Percentiles rank a stretch among this genome's conserved stretches.
phyloP scores from a whole-genome alignment of 2,329 filamentous ascomycete genomes.

The Aspergillus luchuensis region DNA sequence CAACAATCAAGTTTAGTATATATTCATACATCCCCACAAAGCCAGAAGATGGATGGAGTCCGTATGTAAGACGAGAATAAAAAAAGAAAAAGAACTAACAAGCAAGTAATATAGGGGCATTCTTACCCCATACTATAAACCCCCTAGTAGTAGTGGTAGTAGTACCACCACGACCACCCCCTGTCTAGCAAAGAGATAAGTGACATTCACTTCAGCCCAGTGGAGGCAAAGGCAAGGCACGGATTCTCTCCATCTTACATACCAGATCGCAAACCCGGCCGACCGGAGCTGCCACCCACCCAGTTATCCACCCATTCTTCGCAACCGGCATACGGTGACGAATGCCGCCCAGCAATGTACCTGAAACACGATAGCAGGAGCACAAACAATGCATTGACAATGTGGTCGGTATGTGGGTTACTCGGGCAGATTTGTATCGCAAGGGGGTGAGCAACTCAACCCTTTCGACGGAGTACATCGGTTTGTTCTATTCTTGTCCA shows the following conservation, averaged over 20 bases:
- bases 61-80: too few species aligned
- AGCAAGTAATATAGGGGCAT: too few species aligned
- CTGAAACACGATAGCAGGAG: slow-evolving; percentile 12
- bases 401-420: slow-evolving; percentile 8
- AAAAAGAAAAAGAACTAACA: too few species aligned
- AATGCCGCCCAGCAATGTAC: slow-evolving; percentile 13
- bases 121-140: neutral
- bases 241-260: slow-evolving; percentile 1
- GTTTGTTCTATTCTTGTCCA: neutral
- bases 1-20: neutral
- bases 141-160: neutral
- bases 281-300: slow-evolving; percentile 1
- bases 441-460: neutral
- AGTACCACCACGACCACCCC: neutral
- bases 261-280: slow-evolving; percentile 3
- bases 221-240: neutral
- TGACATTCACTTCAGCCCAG: neutral
- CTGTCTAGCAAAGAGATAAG: neutral
- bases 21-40: neutral
- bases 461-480: too few species aligned
- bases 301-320: neutral
- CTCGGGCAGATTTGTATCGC: neutral
- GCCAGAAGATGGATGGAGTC: neutral
- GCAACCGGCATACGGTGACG: neutral
- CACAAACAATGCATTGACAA: slow-evolving; percentile 7